Evolutionary conservation across 306 rosid genomes (phyloP).

Genomic region (Neltuma alba): DNA sequence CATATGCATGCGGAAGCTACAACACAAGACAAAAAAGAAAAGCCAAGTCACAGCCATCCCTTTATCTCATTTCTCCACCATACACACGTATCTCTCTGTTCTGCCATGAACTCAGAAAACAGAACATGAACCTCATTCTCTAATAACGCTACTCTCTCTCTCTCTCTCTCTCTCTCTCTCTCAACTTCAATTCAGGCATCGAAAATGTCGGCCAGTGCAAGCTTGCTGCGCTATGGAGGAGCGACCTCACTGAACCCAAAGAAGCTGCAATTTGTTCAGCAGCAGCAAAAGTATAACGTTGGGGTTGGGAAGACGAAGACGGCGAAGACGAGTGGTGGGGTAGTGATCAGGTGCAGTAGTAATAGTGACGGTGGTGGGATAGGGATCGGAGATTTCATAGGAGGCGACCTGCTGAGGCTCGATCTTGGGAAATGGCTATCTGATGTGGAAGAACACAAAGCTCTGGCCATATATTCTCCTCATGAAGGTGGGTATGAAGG

Average conservation of each 20-base stretch:
- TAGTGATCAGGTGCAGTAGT: slow-evolving; percentile 50
- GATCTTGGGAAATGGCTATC: slow-evolving; percentile 86
- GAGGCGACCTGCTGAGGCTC: slow-evolving; percentile 74
- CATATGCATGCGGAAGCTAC: neutral
- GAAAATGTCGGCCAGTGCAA: slow-evolving; percentile 58
- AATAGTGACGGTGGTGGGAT: slow-evolving; percentile 34
- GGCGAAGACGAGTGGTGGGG: neutral
- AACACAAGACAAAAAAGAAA: slow-evolving; percentile 39
- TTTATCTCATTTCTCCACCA: slow-evolving; percentile 85
- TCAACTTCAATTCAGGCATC: neutral
- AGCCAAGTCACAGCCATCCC: slow-evolving; percentile 14
- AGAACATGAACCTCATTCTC: slow-evolving; percentile 26
- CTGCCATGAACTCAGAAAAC: slow-evolving; percentile 21
- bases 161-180: neutral
- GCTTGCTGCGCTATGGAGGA: slow-evolving; percentile 52
- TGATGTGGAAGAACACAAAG: slow-evolving; percentile 94
- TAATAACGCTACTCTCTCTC: neutral
- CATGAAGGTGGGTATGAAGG: slow-evolving; percentile 98
- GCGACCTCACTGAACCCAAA: slow-evolving; percentile 38
- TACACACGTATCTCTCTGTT: slow-evolving; percentile 29
- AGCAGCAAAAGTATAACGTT: neutral
- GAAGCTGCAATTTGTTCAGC: slow-evolving; percentile 21
- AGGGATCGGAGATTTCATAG: slow-evolving; percentile 74
- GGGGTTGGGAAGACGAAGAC: neutral
- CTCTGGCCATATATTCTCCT: slow-evolving; percentile 88